These are phyloP conservation scores for Leucocoprinus birnbaumii DNA, from an alignment of 768 basidiomycete species.

Conservation along the genomic window DNA sequence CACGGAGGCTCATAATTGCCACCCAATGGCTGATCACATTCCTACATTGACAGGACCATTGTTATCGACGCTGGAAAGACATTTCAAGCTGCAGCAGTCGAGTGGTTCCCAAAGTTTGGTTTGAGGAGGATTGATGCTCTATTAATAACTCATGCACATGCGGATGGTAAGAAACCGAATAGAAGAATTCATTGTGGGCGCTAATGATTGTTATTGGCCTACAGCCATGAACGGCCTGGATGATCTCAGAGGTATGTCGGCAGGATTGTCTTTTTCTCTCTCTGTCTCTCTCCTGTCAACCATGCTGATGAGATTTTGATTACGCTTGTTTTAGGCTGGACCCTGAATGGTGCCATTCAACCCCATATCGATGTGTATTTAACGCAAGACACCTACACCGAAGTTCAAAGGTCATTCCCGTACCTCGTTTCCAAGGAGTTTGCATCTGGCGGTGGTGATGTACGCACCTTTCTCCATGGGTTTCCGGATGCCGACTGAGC, in stretches of 20 bases:
- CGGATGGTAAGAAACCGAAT: constrained; percentile 52
- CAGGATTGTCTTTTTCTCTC: background rate
- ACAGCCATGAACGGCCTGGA: constrained; percentile 87
- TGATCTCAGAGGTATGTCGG: constrained; percentile 68
- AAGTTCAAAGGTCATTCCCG: constrained; percentile 72
- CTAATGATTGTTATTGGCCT: background rate
- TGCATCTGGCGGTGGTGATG: constrained; percentile 80
- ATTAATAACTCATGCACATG: constrained; percentile 86
- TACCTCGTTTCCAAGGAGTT: constrained; percentile 76
- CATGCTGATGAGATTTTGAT: constrained; percentile 2
- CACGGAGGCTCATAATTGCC: background rate
- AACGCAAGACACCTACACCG: constrained; percentile 59
- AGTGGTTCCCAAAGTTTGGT: constrained; percentile 65
- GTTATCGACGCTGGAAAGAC: constrained; percentile 87
- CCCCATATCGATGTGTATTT: constrained; percentile 72
- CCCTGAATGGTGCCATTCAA: constrained; percentile 62
- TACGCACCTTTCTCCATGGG: constrained; percentile 25
- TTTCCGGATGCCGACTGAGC: background rate
- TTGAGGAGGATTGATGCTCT: constrained; percentile 56
- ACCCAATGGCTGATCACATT: constrained; percentile 6
- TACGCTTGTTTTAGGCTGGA: constrained; percentile 56
- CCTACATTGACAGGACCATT: constrained; percentile 49
- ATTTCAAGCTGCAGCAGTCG: constrained; percentile 53
- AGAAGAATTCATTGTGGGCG: background rate
- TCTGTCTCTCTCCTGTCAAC: background rate